A percentile compares a stretch with the other conserved stretches of the same genome.
Conservation (phyloP, 305 asterid genomes). For the Solanum aculeatissimum region DNA sequence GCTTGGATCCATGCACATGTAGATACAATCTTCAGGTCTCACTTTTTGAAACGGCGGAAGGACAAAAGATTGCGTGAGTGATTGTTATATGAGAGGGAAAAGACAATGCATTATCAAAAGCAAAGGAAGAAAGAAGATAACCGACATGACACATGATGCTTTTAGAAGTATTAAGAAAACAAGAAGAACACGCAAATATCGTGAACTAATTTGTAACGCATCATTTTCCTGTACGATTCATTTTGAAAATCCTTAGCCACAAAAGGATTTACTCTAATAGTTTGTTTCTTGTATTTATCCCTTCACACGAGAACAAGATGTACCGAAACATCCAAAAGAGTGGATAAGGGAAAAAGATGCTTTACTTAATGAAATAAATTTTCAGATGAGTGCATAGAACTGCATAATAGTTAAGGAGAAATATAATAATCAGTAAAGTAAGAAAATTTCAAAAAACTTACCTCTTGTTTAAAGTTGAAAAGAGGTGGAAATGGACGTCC, state of each 20-base stretch:
- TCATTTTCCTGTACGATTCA: background rate
- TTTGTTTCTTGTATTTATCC: background rate
- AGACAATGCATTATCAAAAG: background rate
- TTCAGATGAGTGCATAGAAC: background rate
- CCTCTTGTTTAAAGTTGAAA: constrained; percentile 89
- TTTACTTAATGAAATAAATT: background rate
- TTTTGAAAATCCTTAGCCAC: background rate
- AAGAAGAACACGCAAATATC: background rate
- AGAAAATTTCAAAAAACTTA: constrained; percentile 12
- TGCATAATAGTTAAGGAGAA: background rate
- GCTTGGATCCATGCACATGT: background rate
- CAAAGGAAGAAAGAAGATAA: background rate
- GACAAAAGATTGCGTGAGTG: background rate
- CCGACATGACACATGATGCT: background rate
- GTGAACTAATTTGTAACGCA: background rate
- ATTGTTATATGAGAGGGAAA: background rate
- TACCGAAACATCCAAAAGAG: background rate
- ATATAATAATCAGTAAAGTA: background rate
- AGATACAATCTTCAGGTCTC: background rate
- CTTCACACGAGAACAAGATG: background rate
- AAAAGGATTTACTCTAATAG: background rate
- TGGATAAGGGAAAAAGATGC: background rate
- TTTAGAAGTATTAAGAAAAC: background rate
- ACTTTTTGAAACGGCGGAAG: background rate
- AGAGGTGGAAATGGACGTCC: constrained; percentile 85